Conservation (phyloP, 2,329 filamentous ascomycete genomes). For the Stagonosporopsis tanaceti region DNA sequence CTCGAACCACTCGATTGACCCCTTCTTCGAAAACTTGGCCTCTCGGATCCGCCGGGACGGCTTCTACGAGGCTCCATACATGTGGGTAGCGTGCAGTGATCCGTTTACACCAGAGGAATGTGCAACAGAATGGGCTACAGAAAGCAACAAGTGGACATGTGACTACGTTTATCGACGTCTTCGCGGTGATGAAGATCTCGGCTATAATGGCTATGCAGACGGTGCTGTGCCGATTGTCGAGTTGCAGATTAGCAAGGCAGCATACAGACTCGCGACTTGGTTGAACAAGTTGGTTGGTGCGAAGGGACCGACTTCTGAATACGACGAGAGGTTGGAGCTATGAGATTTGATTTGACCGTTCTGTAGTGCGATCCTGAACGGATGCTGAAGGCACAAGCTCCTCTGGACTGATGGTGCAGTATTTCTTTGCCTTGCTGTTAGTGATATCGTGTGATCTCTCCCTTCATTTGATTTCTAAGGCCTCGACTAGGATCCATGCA, state of each 20-base stretch:
- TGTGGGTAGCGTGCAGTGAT: conserved; percentile 49
- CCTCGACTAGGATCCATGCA: no score
- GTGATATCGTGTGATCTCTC: no score
- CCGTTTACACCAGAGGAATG: conserved; percentile 44
- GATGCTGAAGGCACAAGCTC: no score
- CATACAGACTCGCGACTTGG: conserved; percentile 50
- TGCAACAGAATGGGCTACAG: conserved; percentile 49
- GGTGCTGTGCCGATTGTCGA: conserved; percentile 52
- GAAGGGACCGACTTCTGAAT: conserved; percentile 4
- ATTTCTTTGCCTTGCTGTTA: no score
- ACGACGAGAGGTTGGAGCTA: conserved; percentile 31
- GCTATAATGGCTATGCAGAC: conserved; percentile 48
- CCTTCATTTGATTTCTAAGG: no score
- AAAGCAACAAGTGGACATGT: conserved; percentile 52
- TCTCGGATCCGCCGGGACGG: conserved; percentile 46
- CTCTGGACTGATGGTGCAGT: no score
- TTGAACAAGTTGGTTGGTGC: conserved; percentile 47
- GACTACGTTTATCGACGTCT: conserved; percentile 49
- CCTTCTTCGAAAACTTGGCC: conserved; percentile 48
- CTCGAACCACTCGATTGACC: conserved; percentile 46
- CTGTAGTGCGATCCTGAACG: no score
- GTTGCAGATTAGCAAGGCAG: conserved; percentile 53
- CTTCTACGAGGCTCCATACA: conserved; percentile 46
- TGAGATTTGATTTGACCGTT: neutral
- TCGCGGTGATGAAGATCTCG: conserved; percentile 45